Percentiles rank a stretch among this genome's conserved stretches.
These are phyloP conservation scores for Barbarea vulgaris DNA, from an alignment of 345 rosid species.

Conservation along the genomic window DNA sequence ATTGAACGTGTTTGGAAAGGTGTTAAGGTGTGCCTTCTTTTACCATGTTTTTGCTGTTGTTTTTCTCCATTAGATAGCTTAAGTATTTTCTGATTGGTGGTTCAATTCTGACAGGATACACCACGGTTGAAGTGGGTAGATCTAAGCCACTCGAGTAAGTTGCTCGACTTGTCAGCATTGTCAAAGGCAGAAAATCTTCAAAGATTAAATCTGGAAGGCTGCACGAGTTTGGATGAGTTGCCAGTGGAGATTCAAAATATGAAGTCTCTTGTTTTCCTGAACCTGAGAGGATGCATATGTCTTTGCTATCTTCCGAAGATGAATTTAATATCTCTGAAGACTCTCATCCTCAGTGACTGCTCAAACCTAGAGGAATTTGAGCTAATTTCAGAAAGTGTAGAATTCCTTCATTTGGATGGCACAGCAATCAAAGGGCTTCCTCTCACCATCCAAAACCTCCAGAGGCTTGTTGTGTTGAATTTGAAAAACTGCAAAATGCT, in stretches of 20 bases:
- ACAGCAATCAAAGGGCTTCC: conserved; percentile 27
- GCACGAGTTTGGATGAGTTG: conserved; percentile 6
- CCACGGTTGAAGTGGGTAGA: conserved; percentile 14
- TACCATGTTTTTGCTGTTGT: background rate
- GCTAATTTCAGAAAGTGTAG: background rate
- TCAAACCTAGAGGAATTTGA: conserved; percentile 9
- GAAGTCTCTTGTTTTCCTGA: conserved; percentile 1
- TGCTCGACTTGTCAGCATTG: background rate
- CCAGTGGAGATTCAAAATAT: conserved; percentile 2
- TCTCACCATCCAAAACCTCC: background rate
- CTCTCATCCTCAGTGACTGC: conserved; percentile 28
- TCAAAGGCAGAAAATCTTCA: conserved; percentile 20
- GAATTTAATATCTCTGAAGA: background rate
- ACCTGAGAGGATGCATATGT: conserved; percentile 12
- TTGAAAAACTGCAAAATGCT: conserved; percentile 11
- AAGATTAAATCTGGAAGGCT: conserved; percentile 6
- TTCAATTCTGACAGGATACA: conserved; percentile 6
- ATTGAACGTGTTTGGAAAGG: conserved; percentile 2
- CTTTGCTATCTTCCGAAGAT: background rate
- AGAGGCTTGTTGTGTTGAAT: background rate
- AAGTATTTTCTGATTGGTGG: background rate
- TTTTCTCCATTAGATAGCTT: background rate
- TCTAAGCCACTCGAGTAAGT: background rate
- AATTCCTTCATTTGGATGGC: conserved; percentile 9
- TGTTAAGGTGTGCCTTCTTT: background rate